Base-by-base conservation (phyloP, 805 yeast species). In the Brettanomyces sp. region DNA sequence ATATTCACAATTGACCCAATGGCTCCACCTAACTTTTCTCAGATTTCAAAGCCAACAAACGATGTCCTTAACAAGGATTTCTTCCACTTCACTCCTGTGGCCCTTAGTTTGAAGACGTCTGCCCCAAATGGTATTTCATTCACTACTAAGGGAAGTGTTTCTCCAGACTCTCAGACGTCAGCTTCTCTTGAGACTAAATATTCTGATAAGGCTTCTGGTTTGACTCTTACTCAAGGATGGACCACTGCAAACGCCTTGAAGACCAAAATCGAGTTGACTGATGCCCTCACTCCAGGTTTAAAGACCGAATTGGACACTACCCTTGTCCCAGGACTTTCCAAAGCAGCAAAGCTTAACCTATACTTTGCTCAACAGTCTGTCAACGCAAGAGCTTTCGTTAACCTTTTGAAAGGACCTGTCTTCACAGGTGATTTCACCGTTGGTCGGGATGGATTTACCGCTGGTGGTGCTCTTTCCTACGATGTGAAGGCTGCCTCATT, bases 121-220 rank as follows among this genome's bases (percentile, higher is more conserved):
- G 96, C 99, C 59, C 95, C 96, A 67, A 91, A 89, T 68, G 97
- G 97, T 60, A 97, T 91, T 48, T 77, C 88, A 50, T 93, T 93
- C 80, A 78, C 93, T 62, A 86, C 88, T 64, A 88, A 87, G 76
- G 96, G 96, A 67, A 89, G 88, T 74, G 47, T 52, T 30, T 75
- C 82, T 53, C 76, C 82, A 60, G 86, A 81, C 63, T 82, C 85
- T 64, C 73, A 95, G 58, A 80, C 93, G 57, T 80, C 90, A 52
- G 95, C 95, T 57, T 79, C 84, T 63, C 72, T 93, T 49, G 98
- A 93, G 72, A 85, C 95, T 60, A 88, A 86, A 76, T 86, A 83
- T 76, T 71, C 85, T 51, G 99, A 93, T 80, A 88, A 88, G 77
- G 77, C 89, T 52, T 74, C 93, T 52, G 97, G 97, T 54, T 75